These are phyloP conservation scores for Botrytis fabae DNA, from an alignment of 2,329 filamentous ascomycete species.

Conservation along the genomic window DNA sequence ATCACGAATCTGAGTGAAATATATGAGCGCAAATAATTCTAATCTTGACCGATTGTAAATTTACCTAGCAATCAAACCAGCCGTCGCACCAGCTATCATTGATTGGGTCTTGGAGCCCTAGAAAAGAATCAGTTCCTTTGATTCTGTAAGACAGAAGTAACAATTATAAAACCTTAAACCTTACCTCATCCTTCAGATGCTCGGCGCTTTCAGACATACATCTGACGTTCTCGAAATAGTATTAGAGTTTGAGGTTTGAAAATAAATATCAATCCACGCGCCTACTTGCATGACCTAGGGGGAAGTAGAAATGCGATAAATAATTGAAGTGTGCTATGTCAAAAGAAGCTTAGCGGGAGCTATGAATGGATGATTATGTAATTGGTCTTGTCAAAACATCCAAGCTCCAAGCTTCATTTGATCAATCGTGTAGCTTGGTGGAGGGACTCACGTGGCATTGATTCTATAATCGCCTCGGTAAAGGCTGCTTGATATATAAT, in stretches of 20 bases:
- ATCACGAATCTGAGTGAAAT: slow-evolving; percentile 71
- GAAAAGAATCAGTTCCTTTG: slow-evolving; percentile 13
- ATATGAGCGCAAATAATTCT: slow-evolving; percentile 1
- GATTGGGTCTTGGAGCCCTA: slow-evolving; percentile 68
- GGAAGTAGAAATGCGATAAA: neutral
- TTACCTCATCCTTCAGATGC: slow-evolving; percentile 43
- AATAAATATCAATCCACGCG: neutral
- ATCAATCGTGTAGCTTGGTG: neutral
- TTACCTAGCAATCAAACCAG: slow-evolving; percentile 85
- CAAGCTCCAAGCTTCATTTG: neutral
- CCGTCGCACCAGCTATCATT: slow-evolving; percentile 64
- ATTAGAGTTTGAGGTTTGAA: slow-evolving; percentile 13
- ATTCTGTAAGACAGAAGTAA: neutral
- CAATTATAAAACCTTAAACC: slow-evolving; percentile 18
- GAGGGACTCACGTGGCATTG: neutral
- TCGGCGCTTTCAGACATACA: slow-evolving; percentile 30
- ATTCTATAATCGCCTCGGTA: neutral
- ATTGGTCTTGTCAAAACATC: neutral
- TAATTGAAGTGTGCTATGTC: neutral
- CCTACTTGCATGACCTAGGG: neutral
- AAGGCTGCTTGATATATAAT: neutral
- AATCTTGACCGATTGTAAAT: slow-evolving; percentile 2
- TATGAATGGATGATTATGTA: neutral
- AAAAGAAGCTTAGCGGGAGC: neutral
- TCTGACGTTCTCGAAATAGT: slow-evolving; percentile 21